Conservation (phyloP, 108 stramenopile species). For the Fistulifera solaris region DNA sequence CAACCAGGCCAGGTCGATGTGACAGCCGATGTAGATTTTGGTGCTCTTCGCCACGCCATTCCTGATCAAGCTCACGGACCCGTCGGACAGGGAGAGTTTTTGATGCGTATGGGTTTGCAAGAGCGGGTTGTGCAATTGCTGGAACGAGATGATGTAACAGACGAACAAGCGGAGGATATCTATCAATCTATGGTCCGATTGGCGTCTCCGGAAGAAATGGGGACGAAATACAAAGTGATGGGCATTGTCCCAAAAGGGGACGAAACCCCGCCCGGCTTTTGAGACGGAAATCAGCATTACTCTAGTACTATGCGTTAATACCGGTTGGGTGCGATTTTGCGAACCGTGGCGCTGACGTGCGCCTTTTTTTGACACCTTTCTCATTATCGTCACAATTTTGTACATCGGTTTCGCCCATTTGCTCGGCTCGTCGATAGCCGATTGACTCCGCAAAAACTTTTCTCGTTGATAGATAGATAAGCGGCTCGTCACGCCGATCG, state of each 20-base stretch:
- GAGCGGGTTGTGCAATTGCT: slow-evolving; percentile 70
- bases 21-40: slow-evolving; percentile 98
- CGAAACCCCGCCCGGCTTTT: slow-evolving; percentile 7
- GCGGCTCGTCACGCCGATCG: too few relatives aligned
- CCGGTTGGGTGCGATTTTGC: too few relatives aligned
- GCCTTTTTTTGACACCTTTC: too few relatives aligned
- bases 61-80: slow-evolving; percentile 75
- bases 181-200: slow-evolving; percentile 76
- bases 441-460: too few relatives aligned
- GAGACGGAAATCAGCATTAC: neutral
- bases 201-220: slow-evolving; percentile 88
- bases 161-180: slow-evolving; percentile 72
- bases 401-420: too few relatives aligned
- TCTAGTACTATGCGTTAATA: too few relatives aligned
- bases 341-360: too few relatives aligned
- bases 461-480: too few relatives aligned
- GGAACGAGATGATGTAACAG: slow-evolving; percentile 72
- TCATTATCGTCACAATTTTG: too few relatives aligned
- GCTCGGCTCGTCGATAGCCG: too few relatives aligned
- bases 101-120: slow-evolving; percentile 86
- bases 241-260: slow-evolving; percentile 48
- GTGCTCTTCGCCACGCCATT: slow-evolving; percentile 62
- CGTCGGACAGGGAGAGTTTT: slow-evolving; percentile 83
- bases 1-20: slow-evolving; percentile 90
- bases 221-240: slow-evolving; percentile 75